Evolutionary conservation across 2,329 filamentous ascomycete species (phyloP).

Genomic region (Eutypella sp.): DNA sequence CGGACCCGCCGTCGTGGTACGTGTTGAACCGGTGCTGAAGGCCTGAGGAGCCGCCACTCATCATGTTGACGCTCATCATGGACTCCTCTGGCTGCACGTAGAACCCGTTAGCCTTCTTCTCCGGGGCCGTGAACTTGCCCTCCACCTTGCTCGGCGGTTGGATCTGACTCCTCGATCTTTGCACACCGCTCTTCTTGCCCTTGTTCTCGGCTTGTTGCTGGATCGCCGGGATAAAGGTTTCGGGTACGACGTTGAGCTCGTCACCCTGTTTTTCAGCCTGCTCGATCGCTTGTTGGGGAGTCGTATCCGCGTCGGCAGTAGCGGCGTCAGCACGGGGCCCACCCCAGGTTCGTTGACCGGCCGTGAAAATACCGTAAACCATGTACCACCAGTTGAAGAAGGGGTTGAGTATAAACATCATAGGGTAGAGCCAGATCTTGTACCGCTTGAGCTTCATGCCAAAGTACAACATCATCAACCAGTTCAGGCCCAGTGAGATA

Average conservation of each 20-base stretch:
- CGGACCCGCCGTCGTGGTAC: background rate
- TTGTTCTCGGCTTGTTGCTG: conserved; percentile 34
- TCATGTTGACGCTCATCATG: conserved; percentile 47
- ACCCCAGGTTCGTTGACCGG: conserved; percentile 91
- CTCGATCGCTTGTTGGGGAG: conserved; percentile 78
- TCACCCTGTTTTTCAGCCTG: conserved; percentile 74
- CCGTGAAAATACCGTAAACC: conserved; percentile 94
- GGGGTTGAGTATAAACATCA: conserved; percentile 94
- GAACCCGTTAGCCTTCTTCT: conserved; percentile 61
- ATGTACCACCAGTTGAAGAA: conserved; percentile 99
- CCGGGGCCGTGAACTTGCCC: conserved; percentile 71
- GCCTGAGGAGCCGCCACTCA: conserved; percentile 14
- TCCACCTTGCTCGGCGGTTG: conserved; percentile 71
- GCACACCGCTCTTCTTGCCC: conserved; percentile 32
- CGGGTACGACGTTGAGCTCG: conserved; percentile 83
- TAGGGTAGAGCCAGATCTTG: conserved; percentile 90
- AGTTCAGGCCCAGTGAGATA: conserved; percentile 88
- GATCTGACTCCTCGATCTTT: conserved; percentile 52
- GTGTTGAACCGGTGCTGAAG: conserved; percentile 8
- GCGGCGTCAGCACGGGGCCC: conserved; percentile 88
- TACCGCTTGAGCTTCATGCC: conserved; percentile 79
- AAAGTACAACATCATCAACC: conserved; percentile 94
- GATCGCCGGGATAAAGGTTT: conserved; percentile 67
- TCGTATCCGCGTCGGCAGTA: conserved; percentile 68
- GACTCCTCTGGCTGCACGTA: conserved; percentile 68